Base-by-base conservation (phyloP, 2,329 filamentous ascomycete species). In the Ophiostoma sp. region DNA sequence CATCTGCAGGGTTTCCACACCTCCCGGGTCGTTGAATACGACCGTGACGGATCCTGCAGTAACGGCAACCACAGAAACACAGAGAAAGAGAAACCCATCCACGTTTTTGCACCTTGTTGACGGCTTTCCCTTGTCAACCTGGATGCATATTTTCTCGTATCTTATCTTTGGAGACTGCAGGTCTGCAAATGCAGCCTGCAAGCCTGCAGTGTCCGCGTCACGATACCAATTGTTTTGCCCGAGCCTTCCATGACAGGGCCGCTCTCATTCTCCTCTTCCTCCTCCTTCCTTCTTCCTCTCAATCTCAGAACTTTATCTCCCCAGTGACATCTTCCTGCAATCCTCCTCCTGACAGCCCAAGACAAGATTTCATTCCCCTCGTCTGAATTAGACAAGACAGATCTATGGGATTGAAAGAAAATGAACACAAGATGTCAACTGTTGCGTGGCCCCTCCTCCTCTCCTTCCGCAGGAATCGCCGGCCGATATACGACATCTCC, bases 1-100 rank as follows among this genome's bases (percentile, higher is more conserved):
- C 61, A 42, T 39, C 36, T 64, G 61, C 61, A 64, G 36, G 59
- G n/a, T 64, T 39, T 64, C 61, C 61, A 66, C 61, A 66, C 61
- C 36, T 42, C 11, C 33, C 3, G 33, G 33, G 8, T 17, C 36
- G 17, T n/a, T 66, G 61, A 28, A 66, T 66, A 66, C 61, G 61
- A 66, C 61, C 4, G 36, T 66, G 61, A 45, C 36, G 33, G n/a
- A 45, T 25, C 61, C 22, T 45, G 61, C 61, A 66, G 61, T 17
- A 48, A 17, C 15, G 2, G 9, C 12, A 17, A 55, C 50, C 36
- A 28, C 39, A 45, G 11, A 25, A 64, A 11, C 17, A 39, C 61
- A n/a, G 19, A 63, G 33, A 25, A n/a, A 22, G 9, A 25, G n/a
- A 45, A 66, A 8, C n/a, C 61, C 61, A 66, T 66, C 36, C 36